Percentiles rank a stretch among this genome's conserved stretches.
phyloP scores from a whole-genome alignment of 2,329 filamentous ascomycete genomes.

The Claviceps pazoutovae region DNA sequence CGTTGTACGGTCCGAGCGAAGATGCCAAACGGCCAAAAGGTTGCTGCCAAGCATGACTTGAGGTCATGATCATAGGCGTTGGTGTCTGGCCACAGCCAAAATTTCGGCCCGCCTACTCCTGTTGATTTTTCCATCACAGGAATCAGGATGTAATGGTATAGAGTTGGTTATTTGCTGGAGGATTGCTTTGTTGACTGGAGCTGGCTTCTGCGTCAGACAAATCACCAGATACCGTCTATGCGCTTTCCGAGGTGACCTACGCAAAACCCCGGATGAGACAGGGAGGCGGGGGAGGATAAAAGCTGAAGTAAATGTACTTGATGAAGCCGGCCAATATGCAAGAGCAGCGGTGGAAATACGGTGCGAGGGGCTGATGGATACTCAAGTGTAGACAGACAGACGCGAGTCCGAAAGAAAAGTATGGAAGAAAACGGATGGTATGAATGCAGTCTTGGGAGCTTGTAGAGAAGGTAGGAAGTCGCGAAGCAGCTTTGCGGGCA shows the following conservation, averaged over 20 bases:
- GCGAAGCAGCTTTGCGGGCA: background rate
- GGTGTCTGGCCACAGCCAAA: slow-evolving; percentile 10
- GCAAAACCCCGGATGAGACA: background rate
- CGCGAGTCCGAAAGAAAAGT: background rate
- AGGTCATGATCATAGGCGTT: background rate
- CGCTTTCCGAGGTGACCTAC: background rate
- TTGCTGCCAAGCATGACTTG: slow-evolving; percentile 6
- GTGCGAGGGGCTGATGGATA: background rate
- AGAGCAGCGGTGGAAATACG: background rate
- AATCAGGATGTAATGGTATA: background rate
- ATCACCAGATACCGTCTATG: background rate
- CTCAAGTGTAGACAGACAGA: background rate
- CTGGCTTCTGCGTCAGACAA: background rate
- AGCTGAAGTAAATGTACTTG: background rate
- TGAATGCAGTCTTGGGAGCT: background rate
- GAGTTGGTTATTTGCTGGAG: slow-evolving; percentile 8
- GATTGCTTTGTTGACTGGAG: background rate
- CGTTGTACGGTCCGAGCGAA: slow-evolving; percentile 16
- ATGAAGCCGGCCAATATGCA: background rate
- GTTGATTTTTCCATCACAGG: slow-evolving; percentile 11
- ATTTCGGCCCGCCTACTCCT: slow-evolving; percentile 1
- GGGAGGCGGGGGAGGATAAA: background rate
- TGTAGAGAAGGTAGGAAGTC: background rate
- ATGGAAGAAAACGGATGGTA: too few relatives aligned
- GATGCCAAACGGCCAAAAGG: slow-evolving; percentile 13